Base-by-base conservation (phyloP, 768 basidiomycete species). In the Dentipellis sp. region DNA sequence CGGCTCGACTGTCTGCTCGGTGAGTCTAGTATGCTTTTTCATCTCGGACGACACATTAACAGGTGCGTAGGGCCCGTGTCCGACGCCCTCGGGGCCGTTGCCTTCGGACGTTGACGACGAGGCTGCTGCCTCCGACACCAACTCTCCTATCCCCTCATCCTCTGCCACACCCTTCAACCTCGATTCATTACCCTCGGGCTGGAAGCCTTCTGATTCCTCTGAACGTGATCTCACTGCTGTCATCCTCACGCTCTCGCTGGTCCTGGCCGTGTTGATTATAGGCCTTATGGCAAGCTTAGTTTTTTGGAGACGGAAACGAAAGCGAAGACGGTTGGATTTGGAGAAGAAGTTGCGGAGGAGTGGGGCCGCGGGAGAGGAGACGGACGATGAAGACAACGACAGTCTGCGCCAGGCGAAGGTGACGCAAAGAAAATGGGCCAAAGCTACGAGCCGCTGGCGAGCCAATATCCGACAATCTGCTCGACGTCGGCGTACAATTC, bases 361-460 rank as follows among this genome's bases (percentile, higher is more conserved):
- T 5, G 71, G 69, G 1, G 67, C 71, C 10, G 68, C 65, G 21
- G 69, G 67, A 38, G 71, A 67, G 47, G 65, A 60, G 5, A 66
- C 68, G 42, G 58, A 67, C 10, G 77, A 81, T 1, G 55, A 40
- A 10, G 58, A 59, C 38, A 38, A 49, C 34, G 64, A 64, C n/a
- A 63, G 62, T 40, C 23, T 59, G 58, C 76, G 72, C 58, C 79
- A 81, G 49, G 66, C 68, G 8, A 78, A 74, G 53, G 65, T 66
- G 4, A 79, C 79, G 58, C 78, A 83, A 66, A 81, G 78, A 61
- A 62, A 83, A 50, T 88, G 85, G 86, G 75, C 77, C 0, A 75
- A 71, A 57, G 86, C 86, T 2, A 81, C 79, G 1, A 81, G 81
- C 8, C 77, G 84, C 46, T 91, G 88, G 88, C 81, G 75, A 59